Percentiles rank a stretch among this genome's conserved stretches.
phyloP scores from a whole-genome alignment of 805 yeast species.

The Lipomyces japonicus region DNA sequence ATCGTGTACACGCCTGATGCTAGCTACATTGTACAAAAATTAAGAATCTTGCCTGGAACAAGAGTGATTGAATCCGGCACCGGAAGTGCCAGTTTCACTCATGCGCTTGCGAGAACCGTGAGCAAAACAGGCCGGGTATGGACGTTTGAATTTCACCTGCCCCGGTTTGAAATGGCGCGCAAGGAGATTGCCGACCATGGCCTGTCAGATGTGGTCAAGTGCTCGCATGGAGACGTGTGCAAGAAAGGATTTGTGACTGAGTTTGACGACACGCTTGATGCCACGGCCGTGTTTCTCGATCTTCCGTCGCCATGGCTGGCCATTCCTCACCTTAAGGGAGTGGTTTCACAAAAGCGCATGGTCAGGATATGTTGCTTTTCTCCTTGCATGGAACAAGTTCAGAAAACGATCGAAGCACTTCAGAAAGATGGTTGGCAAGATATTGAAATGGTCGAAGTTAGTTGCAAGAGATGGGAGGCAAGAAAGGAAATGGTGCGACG shows the following conservation, averaged over 20 bases:
- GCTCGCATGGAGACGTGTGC: conserved; percentile 92
- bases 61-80: conserved; percentile 95
- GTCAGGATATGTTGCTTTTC: conserved; percentile 90
- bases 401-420: conserved; percentile 73
- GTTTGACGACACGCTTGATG: conserved; percentile 41
- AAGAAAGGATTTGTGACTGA: conserved; percentile 60
- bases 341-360: conserved; percentile 50
- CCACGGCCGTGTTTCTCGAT: conserved; percentile 79
- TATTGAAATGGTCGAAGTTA: conserved; percentile 89
- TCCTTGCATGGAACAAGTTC: conserved; percentile 97
- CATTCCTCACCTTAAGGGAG: conserved; percentile 64
- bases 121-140: conserved; percentile 59
- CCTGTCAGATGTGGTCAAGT: conserved; percentile 52
- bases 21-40: conserved; percentile 78
- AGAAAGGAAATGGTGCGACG: conserved; percentile 82
- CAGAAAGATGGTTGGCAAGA: conserved; percentile 75
- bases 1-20: conserved; percentile 96
- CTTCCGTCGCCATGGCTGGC: conserved; percentile 98
- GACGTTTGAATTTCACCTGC: conserved; percentile 89
- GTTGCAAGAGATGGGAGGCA: conserved; percentile 82
- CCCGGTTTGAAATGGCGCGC: conserved; percentile 73
- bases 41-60: conserved; percentile 68
- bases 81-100: conserved; percentile 94
- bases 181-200: conserved; percentile 74
- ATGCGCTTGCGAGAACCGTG: conserved; percentile 81